Evolutionary conservation across 2,329 filamentous ascomycete genomes (phyloP), one percentile per base, ranked within the genome.

Genomic region (Ophiosphaerella korrae): DNA sequence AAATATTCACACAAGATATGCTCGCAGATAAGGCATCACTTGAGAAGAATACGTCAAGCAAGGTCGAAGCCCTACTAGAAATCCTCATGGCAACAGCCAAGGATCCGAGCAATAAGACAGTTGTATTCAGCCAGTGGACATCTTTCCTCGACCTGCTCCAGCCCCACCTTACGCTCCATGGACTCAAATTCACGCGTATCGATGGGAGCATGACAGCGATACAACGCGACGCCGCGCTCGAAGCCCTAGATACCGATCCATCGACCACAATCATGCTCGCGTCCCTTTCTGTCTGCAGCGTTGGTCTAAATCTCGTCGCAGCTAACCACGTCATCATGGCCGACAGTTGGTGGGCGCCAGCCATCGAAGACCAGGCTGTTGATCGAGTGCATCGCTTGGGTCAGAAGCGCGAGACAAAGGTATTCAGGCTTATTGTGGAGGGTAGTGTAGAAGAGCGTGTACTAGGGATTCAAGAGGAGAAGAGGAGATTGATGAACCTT

Each of bases 341-440:
- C 0, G 92, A 96, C 71, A 89, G 84, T 52, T 96, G 90, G 92
- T 96, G 92, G 73, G 91, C 92, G 1, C 92, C 92, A 0, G 91
- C 91, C 1, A 94, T 96, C 48, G 92, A 96, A 72, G 91, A 96
- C 61, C 92, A 96, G 70, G 92, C 92, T 3, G 82, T 96, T 2
- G 92, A 96, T 68, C 87, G 92, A 4, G 91, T 96, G 6, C 90
- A 96, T 68, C 83, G 92, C 0, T 80, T 96, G 0, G 92, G 92
- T 0, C 92, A 96, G 75, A 92, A 82, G 57, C 83, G 88, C 33
- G 82, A 87, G 53, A 92, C 88, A 0, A 92, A 85, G 1, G 87
- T 96, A 1, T 94, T 90, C 80, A 80, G 91, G 40, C 78, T 96
- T 8, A 84, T 96, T 1, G 88, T 96, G 76, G 88, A 96, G 62